A percentile compares a stretch with the other conserved stretches of the same genome.
phyloP scores from a whole-genome alignment of 2,329 filamentous ascomycete genomes.

The Colletotrichum navitas region DNA sequence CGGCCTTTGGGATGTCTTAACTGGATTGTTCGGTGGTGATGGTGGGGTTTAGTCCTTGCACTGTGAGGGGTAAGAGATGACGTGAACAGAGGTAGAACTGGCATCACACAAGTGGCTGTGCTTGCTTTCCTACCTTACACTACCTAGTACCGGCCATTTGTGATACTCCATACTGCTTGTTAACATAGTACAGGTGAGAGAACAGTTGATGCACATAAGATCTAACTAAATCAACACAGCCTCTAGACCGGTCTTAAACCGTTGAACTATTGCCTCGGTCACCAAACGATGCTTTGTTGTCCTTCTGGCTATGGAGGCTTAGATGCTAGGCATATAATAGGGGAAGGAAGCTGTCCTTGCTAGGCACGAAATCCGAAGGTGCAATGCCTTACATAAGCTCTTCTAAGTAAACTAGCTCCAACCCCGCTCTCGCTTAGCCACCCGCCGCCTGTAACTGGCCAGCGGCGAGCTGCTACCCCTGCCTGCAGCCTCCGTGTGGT shows the following conservation, averaged over 20 bases:
- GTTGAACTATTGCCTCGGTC: neutral
- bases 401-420: slow-evolving; percentile 11
- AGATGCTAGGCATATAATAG: neutral
- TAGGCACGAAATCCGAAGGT: slow-evolving; percentile 15
- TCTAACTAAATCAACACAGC: neutral
- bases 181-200: too few species aligned
- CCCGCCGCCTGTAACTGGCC: slow-evolving; percentile 28
- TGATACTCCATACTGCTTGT: neutral
- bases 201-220: neutral
- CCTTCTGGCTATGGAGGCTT: neutral
- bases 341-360: slow-evolving; percentile 16
- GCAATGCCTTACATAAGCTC: slow-evolving; percentile 36
- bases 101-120: slow-evolving; percentile 2
- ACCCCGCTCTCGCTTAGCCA: slow-evolving; percentile 38
- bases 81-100: slow-evolving; percentile 29
- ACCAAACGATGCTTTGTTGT: neutral
- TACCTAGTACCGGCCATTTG: neutral
- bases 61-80: slow-evolving; percentile 44
- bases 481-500: slow-evolving; percentile 31
- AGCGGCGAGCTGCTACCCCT: slow-evolving; percentile 34
- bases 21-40: neutral
- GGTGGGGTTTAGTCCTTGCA: slow-evolving; percentile 17
- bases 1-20: neutral
- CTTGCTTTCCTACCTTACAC: neutral
- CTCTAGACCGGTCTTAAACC: too few species aligned